These are phyloP conservation scores for Trichoderma arundinaceum DNA, from an alignment of 2,329 filamentous ascomycete species.

Conservation along the genomic window DNA sequence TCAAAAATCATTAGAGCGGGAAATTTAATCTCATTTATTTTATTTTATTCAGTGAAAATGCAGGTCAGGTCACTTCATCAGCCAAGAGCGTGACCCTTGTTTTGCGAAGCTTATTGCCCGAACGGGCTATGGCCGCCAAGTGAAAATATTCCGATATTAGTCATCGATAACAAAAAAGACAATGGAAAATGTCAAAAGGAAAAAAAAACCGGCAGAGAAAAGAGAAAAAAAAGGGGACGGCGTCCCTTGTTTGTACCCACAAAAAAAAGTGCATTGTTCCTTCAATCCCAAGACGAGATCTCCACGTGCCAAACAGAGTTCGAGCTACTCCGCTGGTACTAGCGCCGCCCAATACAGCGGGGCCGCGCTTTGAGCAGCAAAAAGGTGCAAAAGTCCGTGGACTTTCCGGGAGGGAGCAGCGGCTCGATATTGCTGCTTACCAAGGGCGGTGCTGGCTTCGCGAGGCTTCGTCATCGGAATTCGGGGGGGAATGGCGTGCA, in stretches of 20 bases:
- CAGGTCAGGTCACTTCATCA: too few relatives aligned
- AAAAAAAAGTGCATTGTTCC: neutral
- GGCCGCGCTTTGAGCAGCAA: neutral
- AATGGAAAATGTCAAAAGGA: neutral
- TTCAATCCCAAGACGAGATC: neutral
- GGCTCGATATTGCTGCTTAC: neutral
- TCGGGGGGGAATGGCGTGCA: too few relatives aligned
- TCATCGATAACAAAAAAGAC: neutral
- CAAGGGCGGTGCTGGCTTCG: too few relatives aligned
- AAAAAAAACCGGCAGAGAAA: neutral
- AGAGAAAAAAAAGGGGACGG: conserved; percentile 4
- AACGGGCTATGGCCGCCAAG: conserved; percentile 1
- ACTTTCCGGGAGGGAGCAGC: conserved; percentile 7
- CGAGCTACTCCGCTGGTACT: conserved; percentile 6
- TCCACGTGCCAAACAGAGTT: conserved; percentile 25
- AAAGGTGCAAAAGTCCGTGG: conserved; percentile 17
- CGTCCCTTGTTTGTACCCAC: neutral
- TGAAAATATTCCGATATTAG: conserved; percentile 2
- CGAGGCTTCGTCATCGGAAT: neutral
- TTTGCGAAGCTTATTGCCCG: neutral
- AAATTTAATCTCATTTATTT: neutral
- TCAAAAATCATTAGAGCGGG: too few relatives aligned
- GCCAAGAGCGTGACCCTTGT: neutral
- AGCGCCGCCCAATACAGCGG: conserved; percentile 6
- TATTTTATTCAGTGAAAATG: too few relatives aligned